Evolutionary conservation across 495 filamentous ascomycete genomes (phyloP).

Genomic region (Wilcoxina mikolae): DNA sequence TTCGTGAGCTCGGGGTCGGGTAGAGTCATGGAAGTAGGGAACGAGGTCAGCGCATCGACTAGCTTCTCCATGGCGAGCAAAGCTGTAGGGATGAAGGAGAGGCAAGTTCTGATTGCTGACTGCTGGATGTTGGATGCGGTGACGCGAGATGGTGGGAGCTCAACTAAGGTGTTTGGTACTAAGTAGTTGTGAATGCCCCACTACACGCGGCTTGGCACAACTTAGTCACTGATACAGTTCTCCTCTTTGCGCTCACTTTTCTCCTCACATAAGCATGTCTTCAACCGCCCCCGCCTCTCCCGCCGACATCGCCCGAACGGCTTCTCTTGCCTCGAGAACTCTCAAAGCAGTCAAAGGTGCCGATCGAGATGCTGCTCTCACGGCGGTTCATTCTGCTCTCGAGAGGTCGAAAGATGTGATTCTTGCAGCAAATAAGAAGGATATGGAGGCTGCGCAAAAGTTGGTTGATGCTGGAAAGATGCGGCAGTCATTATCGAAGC

Average conservation of each 20-base stretch:
- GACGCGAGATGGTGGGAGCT: neutral
- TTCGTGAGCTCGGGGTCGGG: slow-evolving; percentile 21
- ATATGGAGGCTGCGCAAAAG: slow-evolving; percentile 56
- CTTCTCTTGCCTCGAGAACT: slow-evolving; percentile 22
- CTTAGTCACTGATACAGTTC: too few species aligned
- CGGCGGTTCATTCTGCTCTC: slow-evolving; percentile 61
- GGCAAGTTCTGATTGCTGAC: neutral
- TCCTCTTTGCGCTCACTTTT: too few species aligned
- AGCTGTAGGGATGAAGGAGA: neutral
- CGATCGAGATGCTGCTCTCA: slow-evolving; percentile 66
- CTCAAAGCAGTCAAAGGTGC: slow-evolving; percentile 28
- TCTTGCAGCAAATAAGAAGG: slow-evolving; percentile 68
- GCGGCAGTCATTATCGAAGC: slow-evolving; percentile 74
- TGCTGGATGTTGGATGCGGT: neutral
- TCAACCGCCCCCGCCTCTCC: slow-evolving; percentile 10
- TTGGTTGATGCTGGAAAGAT: slow-evolving; percentile 60
- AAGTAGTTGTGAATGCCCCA: too few species aligned
- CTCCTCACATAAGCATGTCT: too few species aligned
- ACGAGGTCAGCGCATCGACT: slow-evolving; percentile 20
- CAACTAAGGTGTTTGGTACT: neutral
- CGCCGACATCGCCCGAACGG: slow-evolving; percentile 18
- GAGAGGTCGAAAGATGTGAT: slow-evolving; percentile 53
- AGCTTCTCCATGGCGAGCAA: slow-evolving; percentile 24
- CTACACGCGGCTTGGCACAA: too few species aligned
- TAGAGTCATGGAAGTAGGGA: slow-evolving; percentile 20